Base-by-base conservation (phyloP, 2,329 filamentous ascomycete species). In the Mollisia scopiformis region DNA sequence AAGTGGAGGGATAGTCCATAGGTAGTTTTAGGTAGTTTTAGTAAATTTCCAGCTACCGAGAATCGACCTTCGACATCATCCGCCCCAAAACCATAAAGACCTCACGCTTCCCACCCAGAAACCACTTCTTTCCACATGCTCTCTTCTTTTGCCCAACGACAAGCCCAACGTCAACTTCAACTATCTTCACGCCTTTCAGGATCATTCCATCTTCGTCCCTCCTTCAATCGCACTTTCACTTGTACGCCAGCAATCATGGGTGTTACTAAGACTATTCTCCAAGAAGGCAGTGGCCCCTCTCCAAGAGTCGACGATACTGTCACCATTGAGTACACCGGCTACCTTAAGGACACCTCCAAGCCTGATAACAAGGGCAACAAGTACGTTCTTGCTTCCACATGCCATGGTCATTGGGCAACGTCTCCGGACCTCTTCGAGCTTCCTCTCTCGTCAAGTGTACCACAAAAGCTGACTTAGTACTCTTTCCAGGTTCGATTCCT, bases 271-370 rank as follows among this genome's bases (percentile, higher is more conserved):
- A 83, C 82, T 53, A 77, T 84, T 65, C 75, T 88, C 69, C 73
- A 78, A 35, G 76, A 84, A 65, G 93, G 94, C 72, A 82, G 83
- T 71, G 82, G 82, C 59, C 75, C 86, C 71, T 80, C 77, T 66
- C 91, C 94, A 60, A 73, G 78, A 67, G 71, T 73, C 16, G 90
- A 91, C 67, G 87, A 97, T 75, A 85, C 79, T 27, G 91, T 98
- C 72, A 86, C 84, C 73, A 96, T 98, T 74, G 87, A 95, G 79
- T 98, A 98, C 84, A 95, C 90, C 43, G 95, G 95, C 71, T 97
- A 82, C 79, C 83, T 98, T 66, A 90, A 89, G 78, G 88, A 96
- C 72, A 72, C 80, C 23, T 78, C 73, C 66, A 78, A 85, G 75
- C 77, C 83, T 19, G 81, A 86, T 60, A 81, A 85, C 72, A 86